Evolutionary conservation across 345 rosid genomes (phyloP).

Genomic region (Arabis alpina): DNA sequence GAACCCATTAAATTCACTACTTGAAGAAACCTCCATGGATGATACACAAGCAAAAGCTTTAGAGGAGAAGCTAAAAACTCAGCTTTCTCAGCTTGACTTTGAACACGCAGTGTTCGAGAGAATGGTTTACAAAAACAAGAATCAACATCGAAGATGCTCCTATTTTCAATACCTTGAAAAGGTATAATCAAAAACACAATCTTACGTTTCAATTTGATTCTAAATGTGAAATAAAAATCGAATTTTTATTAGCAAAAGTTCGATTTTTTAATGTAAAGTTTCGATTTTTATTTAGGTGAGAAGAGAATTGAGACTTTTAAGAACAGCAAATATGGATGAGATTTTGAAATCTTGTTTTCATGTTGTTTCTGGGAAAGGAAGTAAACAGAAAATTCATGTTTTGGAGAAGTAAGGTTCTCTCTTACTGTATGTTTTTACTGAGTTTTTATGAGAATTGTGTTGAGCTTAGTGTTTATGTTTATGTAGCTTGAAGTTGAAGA

Average conservation of each 20-base stretch:
- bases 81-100: constrained; percentile 53
- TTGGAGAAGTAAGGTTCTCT: constrained; percentile 65
- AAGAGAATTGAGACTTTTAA: constrained; percentile 80
- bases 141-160: constrained; percentile 85
- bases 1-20: neutral
- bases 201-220: neutral
- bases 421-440: neutral
- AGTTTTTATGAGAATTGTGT: neutral
- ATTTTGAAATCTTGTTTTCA: constrained; percentile 68
- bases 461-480: constrained; percentile 9
- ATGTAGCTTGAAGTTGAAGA: constrained; percentile 76
- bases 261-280: neutral
- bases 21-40: constrained; percentile 30
- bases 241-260: neutral
- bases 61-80: constrained; percentile 66
- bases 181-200: constrained; percentile 46
- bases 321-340: constrained; percentile 66
- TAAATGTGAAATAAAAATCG: neutral
- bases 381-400: constrained; percentile 71
- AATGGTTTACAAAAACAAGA: constrained; percentile 88
- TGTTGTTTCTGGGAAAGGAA: constrained; percentile 61
- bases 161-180: constrained; percentile 86
- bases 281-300: constrained; percentile 56
- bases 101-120: constrained; percentile 75
- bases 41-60: constrained; percentile 31